Percentiles rank a stretch among this genome's conserved stretches.
These are phyloP conservation scores for Solanum chiquidenum DNA, from an alignment of 257 asterid genomes.

Conservation along the genomic window DNA sequence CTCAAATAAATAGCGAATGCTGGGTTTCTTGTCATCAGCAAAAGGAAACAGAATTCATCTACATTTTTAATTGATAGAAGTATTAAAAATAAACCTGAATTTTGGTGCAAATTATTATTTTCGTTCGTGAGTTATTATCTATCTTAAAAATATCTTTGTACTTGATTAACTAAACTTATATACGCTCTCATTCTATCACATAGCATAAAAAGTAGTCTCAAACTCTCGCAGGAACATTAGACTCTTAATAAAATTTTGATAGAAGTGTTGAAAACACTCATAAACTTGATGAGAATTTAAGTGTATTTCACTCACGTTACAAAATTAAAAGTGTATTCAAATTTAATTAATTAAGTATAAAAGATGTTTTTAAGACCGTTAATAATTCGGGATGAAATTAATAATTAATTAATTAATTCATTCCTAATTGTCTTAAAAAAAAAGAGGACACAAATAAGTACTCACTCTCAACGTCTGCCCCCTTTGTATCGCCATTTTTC, in stretches of 20 bases:
- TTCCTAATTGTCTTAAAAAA: too few species aligned
- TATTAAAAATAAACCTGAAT: too few species aligned
- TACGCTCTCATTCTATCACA: neutral
- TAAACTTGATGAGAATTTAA: too few species aligned
- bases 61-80: neutral
- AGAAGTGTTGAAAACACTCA: neutral
- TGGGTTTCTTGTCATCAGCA: neutral
- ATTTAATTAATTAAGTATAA: too few species aligned
- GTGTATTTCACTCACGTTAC: neutral
- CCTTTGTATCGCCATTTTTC: neutral
- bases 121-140: neutral
- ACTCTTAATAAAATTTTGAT: neutral
- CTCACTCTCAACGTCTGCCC: neutral
- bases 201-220: too few species aligned
- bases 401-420: too few species aligned
- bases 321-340: too few species aligned
- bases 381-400: neutral
- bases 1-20: too few species aligned
- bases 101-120: too few species aligned
- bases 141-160: neutral
- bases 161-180: too few species aligned
- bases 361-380: rapidly evolving
- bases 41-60: too few species aligned
- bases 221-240: neutral
- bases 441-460: neutral